These are phyloP conservation scores for Candida michaelii DNA, from an alignment of 805 yeast genomes.

Conservation along the genomic window DNA sequence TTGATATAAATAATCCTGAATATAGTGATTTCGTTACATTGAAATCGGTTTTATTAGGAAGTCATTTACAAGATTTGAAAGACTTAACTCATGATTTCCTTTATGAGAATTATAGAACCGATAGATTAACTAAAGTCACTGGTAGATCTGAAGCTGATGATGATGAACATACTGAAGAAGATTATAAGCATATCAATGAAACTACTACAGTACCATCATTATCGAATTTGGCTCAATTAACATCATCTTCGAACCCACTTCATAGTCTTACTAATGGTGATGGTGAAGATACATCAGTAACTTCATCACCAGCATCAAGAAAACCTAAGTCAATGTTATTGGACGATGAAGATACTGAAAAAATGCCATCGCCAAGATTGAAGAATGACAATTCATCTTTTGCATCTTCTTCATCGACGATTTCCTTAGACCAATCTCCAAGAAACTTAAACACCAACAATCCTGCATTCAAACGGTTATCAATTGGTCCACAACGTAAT, in stretches of 20 bases:
- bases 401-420: slow-evolving; percentile 30
- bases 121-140: slow-evolving; percentile 62
- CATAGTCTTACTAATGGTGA: background rate
- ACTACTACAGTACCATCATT: slow-evolving; percentile 48
- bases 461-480: slow-evolving; percentile 41
- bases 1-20: slow-evolving; percentile 53
- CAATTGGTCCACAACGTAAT: slow-evolving; percentile 51
- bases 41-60: slow-evolving; percentile 71
- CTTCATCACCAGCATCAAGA: slow-evolving; percentile 17
- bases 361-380: slow-evolving; percentile 24
- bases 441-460: slow-evolving; percentile 23
- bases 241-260: slow-evolving; percentile 14
- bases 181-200: slow-evolving; percentile 11
- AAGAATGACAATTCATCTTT: slow-evolving; percentile 31
- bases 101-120: slow-evolving; percentile 80
- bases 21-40: slow-evolving; percentile 56
- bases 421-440: slow-evolving; percentile 25
- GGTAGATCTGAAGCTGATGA: slow-evolving; percentile 31
- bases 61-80: slow-evolving; percentile 80
- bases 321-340: slow-evolving; percentile 38
- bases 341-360: slow-evolving; percentile 18
- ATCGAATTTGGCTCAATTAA: slow-evolving; percentile 59
- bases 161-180: slow-evolving; percentile 27
- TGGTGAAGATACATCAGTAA: slow-evolving; percentile 17
- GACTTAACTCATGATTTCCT: slow-evolving; percentile 75